Percentiles rank a stretch among this genome's conserved stretches.
phyloP scores from a whole-genome alignment of 805 yeast species.

The Metschnikowia aberdeeniae region DNA sequence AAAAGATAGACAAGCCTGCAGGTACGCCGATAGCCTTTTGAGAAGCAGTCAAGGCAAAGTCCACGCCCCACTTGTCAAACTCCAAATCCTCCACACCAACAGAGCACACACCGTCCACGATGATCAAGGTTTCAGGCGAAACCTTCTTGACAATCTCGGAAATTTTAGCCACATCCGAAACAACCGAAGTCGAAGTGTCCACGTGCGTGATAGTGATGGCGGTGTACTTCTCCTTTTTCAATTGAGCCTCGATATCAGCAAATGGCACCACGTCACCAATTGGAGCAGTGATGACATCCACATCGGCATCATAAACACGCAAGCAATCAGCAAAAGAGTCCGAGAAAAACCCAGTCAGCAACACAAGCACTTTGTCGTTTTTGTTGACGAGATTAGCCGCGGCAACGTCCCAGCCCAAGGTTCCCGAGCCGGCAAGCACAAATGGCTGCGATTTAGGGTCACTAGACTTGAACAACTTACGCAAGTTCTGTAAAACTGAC shows the following conservation, averaged over 20 bases:
- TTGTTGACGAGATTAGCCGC: constrained; percentile 64
- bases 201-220: constrained; percentile 89
- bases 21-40: constrained; percentile 96
- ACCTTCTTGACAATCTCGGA: constrained; percentile 55
- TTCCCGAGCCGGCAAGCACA: constrained; percentile 86
- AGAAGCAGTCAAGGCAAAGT: constrained; percentile 84
- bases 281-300: constrained; percentile 67
- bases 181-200: constrained; percentile 95
- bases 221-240: constrained; percentile 51
- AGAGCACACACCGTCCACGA: constrained; percentile 95
- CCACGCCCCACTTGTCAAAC: constrained; percentile 87
- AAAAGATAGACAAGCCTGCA: constrained; percentile 79
- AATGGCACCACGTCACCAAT: constrained; percentile 69
- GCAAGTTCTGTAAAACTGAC: constrained; percentile 58
- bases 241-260: constrained; percentile 50
- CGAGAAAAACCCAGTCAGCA: constrained; percentile 88
- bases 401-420: constrained; percentile 90
- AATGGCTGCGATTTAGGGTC: constrained; percentile 70
- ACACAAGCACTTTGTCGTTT: constrained; percentile 71
- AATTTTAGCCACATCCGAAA: constrained; percentile 63
- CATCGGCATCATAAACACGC: constrained; percentile 67
- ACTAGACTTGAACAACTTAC: constrained; percentile 70
- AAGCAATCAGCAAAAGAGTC: constrained; percentile 79
- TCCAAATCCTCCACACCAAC: constrained; percentile 83
- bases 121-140: constrained; percentile 76